Base-by-base conservation (phyloP, 257 asterid genomes). In the Schizonepeta tenuifolia region DNA sequence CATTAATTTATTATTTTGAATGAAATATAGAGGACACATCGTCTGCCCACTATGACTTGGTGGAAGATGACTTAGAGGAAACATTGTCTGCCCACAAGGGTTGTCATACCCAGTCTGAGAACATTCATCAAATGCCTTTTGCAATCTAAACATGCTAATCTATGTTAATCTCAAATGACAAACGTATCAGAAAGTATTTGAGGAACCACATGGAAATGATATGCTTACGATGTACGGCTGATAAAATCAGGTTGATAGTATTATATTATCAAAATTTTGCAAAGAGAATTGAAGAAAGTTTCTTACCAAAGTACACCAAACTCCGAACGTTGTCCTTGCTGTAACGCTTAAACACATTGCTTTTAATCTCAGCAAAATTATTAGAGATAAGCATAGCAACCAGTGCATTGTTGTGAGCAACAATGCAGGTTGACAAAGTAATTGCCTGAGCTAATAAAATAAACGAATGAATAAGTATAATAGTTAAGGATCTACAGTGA, bases 401-500 rank as follows among this genome's bases (percentile, higher is more conserved):
- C 72, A 95, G 82, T 57, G 98, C 94, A 66, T 95, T 95, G 62
- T 95, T 95, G 75, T 92, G 99, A 76, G 99, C 91, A 90, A 92
- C 98, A 82, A 95, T 92, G 77, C 99, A 95, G 15, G 98, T 90
- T 26, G 99, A 92, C 80, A 95, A 67, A 54, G 99, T 89, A 67
- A 92, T 88, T 28, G 97, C 98, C 92, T 95, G 99, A 84, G 93
- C 98, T 90, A 90, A 89, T 80, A 95, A 84, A 80, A 92, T 81
- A 73, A 86, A 92, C 66, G 98, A 92, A 86, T 95, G 98, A 78
- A 95, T 65, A 79, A 92, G 99, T 95, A 78, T 31, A 72, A 46
- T 50, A 43, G 92, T 95, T 83, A 87, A 95, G 98, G 96, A 85
- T 69, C 65, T 60, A 73, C 71, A 17, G 24, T 35, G 54, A 41